Evolutionary conservation across 345 rosid genomes (phyloP).

Genomic region (Leavenworthia alabamica): DNA sequence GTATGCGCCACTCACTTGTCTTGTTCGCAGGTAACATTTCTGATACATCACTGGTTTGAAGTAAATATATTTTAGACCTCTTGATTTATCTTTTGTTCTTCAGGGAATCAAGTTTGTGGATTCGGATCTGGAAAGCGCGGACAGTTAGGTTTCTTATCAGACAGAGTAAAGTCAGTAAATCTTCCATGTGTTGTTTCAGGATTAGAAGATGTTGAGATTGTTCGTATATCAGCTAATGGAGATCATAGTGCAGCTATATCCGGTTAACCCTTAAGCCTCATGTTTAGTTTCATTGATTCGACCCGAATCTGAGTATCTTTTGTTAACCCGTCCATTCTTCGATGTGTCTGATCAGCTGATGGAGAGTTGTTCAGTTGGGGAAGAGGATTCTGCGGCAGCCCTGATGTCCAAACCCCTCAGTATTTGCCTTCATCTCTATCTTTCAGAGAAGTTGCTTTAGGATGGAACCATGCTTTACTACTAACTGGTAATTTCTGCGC

Average conservation of each 20-base stretch:
- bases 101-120: conserved; percentile 49
- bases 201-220: conserved; percentile 44
- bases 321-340: background rate
- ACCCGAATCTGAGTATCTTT: background rate
- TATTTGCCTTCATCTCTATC: conserved; percentile 30
- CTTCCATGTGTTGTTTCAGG: conserved; percentile 53
- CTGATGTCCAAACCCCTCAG: conserved; percentile 46
- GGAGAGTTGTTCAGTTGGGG: conserved; percentile 72
- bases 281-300: background rate
- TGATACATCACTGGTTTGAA: background rate
- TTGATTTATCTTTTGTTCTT: conserved; percentile 18
- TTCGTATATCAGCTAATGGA: conserved; percentile 62
- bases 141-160: conserved; percentile 56
- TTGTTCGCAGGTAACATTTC: conserved; percentile 56
- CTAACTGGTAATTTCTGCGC: conserved; percentile 43
- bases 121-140: conserved; percentile 89
- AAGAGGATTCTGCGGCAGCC: conserved; percentile 53
- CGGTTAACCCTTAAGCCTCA: conserved; percentile 32
- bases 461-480: conserved; percentile 77
- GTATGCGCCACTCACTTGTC: conserved; percentile 93
- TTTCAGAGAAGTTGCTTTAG: conserved; percentile 49
- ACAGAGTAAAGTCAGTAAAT: conserved; percentile 37
- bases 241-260: conserved; percentile 80
- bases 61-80: background rate
- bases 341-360: conserved; percentile 41